A percentile compares a stretch with the other conserved stretches of the same genome.
Conservation (phyloP, 768 basidiomycete genomes). For the Lactifluus hygrophoroides region DNA sequence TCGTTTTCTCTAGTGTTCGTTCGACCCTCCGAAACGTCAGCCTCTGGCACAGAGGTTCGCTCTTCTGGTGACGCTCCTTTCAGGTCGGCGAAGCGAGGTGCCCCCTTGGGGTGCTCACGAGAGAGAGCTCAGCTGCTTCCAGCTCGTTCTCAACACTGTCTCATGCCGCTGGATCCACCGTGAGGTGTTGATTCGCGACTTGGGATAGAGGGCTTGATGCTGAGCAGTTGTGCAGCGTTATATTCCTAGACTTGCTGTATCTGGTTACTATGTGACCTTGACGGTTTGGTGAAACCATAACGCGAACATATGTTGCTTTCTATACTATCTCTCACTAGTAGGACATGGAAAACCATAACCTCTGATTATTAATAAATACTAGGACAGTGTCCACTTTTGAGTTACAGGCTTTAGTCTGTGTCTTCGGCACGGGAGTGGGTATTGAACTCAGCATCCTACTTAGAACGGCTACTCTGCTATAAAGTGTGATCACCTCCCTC, state of each 20-base stretch:
- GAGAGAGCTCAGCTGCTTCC: constrained; percentile 30
- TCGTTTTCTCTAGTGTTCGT: constrained; percentile 46
- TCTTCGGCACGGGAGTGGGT: too few relatives aligned
- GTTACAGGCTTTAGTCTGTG: too few relatives aligned
- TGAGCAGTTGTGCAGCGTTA: constrained; percentile 48
- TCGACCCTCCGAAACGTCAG: constrained; percentile 63
- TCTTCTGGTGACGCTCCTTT: constrained; percentile 58
- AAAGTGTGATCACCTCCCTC: constrained; percentile 22
- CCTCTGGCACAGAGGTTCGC: constrained; percentile 38
- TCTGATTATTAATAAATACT: not conserved
- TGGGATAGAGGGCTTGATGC: constrained; percentile 35
- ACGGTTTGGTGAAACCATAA: constrained; percentile 82
- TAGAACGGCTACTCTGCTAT: not conserved
- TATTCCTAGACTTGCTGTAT: constrained; percentile 80
- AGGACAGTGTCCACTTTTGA: not conserved
- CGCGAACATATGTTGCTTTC: constrained; percentile 42
- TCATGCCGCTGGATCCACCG: constrained; percentile 39
- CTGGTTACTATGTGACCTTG: constrained; percentile 71
- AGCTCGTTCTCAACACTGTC: constrained; percentile 31
- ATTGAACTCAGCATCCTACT: too few relatives aligned
- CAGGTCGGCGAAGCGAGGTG: constrained; percentile 75
- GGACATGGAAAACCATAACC: too few relatives aligned
- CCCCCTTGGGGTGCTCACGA: constrained; percentile 42
- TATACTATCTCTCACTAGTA: too few relatives aligned
- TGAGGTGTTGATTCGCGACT: constrained; percentile 45